Evolutionary conservation across 768 basidiomycete species (phyloP).

Genomic region (Xanthoconium purpureum): DNA sequence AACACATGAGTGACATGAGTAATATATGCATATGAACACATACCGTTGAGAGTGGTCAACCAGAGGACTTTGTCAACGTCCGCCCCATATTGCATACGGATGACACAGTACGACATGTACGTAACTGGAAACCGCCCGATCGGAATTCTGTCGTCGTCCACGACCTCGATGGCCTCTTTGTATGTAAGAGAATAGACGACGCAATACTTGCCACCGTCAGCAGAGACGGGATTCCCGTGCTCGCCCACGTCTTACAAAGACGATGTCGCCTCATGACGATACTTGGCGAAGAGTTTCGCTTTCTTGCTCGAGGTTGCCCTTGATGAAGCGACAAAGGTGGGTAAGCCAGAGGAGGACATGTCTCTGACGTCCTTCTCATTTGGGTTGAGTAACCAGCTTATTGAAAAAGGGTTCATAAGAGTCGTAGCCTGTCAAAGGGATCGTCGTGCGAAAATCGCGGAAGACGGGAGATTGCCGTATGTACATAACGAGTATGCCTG

Average conservation of each 20-base stretch:
- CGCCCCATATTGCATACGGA: constrained; percentile 20
- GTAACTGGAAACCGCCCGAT: constrained; percentile 7
- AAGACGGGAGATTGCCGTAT: constrained; percentile 12
- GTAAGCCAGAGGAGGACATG: constrained; percentile 24
- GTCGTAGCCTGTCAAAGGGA: constrained; percentile 23
- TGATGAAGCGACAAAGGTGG: constrained; percentile 18
- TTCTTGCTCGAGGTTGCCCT: constrained; percentile 19
- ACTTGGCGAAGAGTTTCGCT: constrained; percentile 21
- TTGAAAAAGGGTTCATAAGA: constrained; percentile 17
- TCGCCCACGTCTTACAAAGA: constrained; percentile 14
- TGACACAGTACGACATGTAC: constrained; percentile 12
- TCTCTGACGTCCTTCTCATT: constrained; percentile 13
- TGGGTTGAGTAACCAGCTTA: constrained; percentile 4
- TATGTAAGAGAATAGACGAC: constrained; percentile 20
- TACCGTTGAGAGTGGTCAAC: constrained; percentile 8
- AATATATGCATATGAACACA: too few species aligned
- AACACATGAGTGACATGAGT: neutral
- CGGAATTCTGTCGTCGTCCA: neutral
- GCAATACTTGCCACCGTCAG: constrained; percentile 21
- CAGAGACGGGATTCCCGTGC: constrained; percentile 10
- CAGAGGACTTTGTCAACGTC: constrained; percentile 15
- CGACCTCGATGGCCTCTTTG: constrained; percentile 4
- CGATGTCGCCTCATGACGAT: constrained; percentile 2
- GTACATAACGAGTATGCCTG: constrained; percentile 11
- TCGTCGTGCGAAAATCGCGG: constrained; percentile 8